Percentiles rank a stretch among this genome's conserved stretches.
phyloP scores from a whole-genome alignment of 495 filamentous ascomycete species.

The Hypoxylon fuscum region DNA sequence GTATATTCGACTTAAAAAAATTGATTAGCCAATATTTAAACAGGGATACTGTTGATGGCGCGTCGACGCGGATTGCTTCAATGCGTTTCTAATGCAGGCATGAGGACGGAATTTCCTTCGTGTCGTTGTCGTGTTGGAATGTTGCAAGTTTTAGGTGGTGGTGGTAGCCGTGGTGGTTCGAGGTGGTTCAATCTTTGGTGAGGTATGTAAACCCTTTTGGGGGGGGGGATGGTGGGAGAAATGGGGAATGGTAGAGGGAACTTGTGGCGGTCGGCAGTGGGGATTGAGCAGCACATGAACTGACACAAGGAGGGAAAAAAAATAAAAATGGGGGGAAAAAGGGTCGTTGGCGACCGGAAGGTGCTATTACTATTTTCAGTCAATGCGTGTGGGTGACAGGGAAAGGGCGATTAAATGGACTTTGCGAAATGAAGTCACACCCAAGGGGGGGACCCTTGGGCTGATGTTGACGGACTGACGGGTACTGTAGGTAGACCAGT shows the following conservation, averaged over 20 bases:
- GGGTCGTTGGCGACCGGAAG: conserved; percentile 19
- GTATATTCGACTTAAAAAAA: no score
- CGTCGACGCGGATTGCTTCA: conserved; percentile 31
- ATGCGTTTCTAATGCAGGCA: conserved; percentile 37
- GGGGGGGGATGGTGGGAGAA: neutral
- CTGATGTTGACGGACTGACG: conserved; percentile 34
- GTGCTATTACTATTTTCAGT: conserved; percentile 31
- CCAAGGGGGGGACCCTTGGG: conserved; percentile 28
- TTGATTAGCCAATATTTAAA: conserved; percentile 18
- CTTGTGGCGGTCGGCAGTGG: conserved; percentile 35
- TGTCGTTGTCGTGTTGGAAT: conserved; percentile 40
- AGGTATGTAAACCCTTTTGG: neutral
- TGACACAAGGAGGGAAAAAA: conserved; percentile 11
- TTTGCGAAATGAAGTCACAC: conserved; percentile 44
- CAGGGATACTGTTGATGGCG: conserved; percentile 17
- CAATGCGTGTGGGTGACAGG: conserved; percentile 24
- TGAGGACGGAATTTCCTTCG: conserved; percentile 28
- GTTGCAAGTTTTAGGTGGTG: conserved; percentile 28
- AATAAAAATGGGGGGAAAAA: conserved; percentile 12
- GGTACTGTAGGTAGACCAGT: conserved; percentile 34
- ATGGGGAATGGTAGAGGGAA: conserved; percentile 7
- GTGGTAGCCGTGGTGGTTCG: conserved; percentile 23
- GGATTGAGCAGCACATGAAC: conserved; percentile 17
- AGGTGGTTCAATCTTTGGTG: conserved; percentile 31
- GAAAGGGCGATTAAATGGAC: conserved; percentile 32